Conservation (phyloP, 78 protist species). For the Polysphondylium violaceum region DNA sequence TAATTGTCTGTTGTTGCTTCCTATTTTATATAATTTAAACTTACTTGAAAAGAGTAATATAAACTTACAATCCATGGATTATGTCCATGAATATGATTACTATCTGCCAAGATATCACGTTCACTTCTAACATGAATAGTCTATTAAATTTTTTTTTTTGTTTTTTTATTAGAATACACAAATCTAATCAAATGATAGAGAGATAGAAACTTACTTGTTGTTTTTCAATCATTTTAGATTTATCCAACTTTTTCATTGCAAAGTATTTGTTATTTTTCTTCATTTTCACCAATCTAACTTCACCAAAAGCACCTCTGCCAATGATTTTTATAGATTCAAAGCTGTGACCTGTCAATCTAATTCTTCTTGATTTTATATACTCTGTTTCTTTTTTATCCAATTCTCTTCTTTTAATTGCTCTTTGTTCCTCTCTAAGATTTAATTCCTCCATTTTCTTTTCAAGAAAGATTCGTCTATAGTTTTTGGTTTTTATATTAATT, state of each 20-base stretch:
- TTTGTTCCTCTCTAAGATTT: conserved; percentile 78
- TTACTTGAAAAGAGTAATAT: conserved; percentile 90
- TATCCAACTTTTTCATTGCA: conserved; percentile 89
- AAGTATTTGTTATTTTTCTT: conserved; percentile 76
- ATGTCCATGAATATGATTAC: conserved; percentile 47
- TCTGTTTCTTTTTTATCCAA: conserved; percentile 79
- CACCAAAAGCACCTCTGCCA: conserved; percentile 91
- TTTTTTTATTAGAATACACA: background rate
- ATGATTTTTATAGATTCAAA: conserved; percentile 81
- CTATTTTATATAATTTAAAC: background rate
- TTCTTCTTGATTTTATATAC: conserved; percentile 78
- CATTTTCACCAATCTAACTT: conserved; percentile 83
- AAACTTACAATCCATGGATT: conserved; percentile 91
- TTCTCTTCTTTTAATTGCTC: conserved; percentile 67
- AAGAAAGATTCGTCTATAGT: conserved; percentile 42
- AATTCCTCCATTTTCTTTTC: conserved; percentile 76
- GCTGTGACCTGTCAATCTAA: conserved; percentile 76
- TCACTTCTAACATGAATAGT: conserved; percentile 90
- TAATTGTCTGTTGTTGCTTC: background rate
- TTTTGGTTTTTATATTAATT: background rate
- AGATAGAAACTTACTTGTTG: conserved; percentile 58
- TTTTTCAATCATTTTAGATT: conserved; percentile 84
- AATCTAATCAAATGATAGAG: background rate
- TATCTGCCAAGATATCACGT: conserved; percentile 89
- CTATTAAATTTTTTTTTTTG: conserved; percentile 28